phyloP scores from a whole-genome alignment of 1,139 yeast genomes.

The Blastobotrys capitulatus region DNA sequence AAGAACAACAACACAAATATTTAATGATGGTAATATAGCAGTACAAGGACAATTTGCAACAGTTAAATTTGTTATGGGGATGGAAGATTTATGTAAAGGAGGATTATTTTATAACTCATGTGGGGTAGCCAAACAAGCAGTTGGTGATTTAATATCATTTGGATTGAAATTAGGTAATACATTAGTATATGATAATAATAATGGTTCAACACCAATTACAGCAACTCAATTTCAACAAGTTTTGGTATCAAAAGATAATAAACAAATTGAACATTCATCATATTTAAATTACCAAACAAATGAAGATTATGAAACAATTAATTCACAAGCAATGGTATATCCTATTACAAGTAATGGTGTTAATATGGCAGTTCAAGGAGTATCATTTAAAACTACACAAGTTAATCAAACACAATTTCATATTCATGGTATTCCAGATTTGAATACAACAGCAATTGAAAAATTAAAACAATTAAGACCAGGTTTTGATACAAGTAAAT shows the following conservation, averaged over 20 bases:
- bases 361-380: constrained; percentile 4
- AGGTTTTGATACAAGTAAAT: neutral
- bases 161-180: neutral
- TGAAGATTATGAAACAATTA: neutral
- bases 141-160: neutral
- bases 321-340: neutral
- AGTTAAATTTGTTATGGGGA: constrained; percentile 2
- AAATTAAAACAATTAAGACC: neutral
- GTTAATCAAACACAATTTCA: constrained; percentile 1
- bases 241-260: neutral
- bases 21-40: neutral
- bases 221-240: neutral
- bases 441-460: neutral
- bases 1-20: neutral
- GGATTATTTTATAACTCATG: constrained; percentile 1
- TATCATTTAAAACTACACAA: constrained; percentile 1
- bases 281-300: neutral
- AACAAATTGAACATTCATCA: neutral
- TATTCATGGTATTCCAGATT: constrained; percentile 7
- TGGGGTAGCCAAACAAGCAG: neutral
- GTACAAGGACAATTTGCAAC: constrained; percentile 2
- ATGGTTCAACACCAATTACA: neutral
- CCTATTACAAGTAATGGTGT: neutral
- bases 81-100: constrained; percentile 2
- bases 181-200: neutral